Conservation (phyloP, 352 stramenopile species). For the Pythium chondricola region DNA sequence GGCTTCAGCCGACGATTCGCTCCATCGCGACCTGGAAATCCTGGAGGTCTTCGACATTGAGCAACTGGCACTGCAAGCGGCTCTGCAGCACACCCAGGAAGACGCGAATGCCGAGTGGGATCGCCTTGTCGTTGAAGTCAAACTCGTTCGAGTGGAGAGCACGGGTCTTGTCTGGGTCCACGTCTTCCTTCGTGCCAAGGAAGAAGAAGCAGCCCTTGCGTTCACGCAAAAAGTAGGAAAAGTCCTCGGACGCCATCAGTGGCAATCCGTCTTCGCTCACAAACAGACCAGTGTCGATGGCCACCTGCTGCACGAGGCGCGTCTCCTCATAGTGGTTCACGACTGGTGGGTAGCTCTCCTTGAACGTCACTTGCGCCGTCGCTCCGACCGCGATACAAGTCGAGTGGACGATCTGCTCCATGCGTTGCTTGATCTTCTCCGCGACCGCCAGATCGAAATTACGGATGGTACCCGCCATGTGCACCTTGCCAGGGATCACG, state of each 20-base stretch:
- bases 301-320: slow-evolving; percentile 68
- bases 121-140: slow-evolving; percentile 84
- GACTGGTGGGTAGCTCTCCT: slow-evolving; percentile 68
- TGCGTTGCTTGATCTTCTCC: slow-evolving; percentile 70
- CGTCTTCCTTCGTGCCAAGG: slow-evolving; percentile 68
- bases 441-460: slow-evolving; percentile 87
- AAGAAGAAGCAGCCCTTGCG: slow-evolving; percentile 85
- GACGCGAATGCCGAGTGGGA: slow-evolving; percentile 72
- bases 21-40: slow-evolving; percentile 76
- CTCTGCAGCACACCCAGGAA: slow-evolving; percentile 71
- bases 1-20: slow-evolving; percentile 36
- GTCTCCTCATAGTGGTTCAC: slow-evolving; percentile 79
- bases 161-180: slow-evolving; percentile 43
- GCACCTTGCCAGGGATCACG: slow-evolving; percentile 86
- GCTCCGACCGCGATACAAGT: slow-evolving; percentile 80
- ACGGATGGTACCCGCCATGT: slow-evolving; percentile 90
- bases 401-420: slow-evolving; percentile 82
- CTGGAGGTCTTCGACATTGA: slow-evolving; percentile 64
- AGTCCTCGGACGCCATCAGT: slow-evolving; percentile 94
- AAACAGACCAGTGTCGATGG: slow-evolving; percentile 58
- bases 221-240: slow-evolving; percentile 86
- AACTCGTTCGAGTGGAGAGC: slow-evolving; percentile 75
- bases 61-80: slow-evolving; percentile 58
- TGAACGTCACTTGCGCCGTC: slow-evolving; percentile 51
- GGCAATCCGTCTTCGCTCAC: slow-evolving; percentile 75